Base-by-base conservation (phyloP, 192 early-diverging fungal species). In the Lobosporangium transversale region DNA sequence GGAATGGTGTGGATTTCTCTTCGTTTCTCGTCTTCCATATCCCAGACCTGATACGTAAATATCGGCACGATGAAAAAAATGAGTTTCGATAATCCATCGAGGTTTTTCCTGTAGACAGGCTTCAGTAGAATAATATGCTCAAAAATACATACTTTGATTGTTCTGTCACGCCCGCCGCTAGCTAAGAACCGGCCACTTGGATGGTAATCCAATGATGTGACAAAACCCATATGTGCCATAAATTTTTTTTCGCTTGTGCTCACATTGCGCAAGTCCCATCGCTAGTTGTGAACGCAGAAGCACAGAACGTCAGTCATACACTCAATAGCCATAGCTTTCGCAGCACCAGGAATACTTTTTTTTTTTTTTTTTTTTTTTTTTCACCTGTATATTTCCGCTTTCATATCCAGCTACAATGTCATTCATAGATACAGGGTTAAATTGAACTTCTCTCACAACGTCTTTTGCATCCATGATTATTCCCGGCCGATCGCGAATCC, bases 401-500 rank as follows among this genome's bases (percentile, higher is more conserved):
- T 95, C 94, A 68, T 93, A 93, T 0, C 88, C 94, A 27, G 94
- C 91, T 18, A 84, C 89, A 67, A 95, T 91, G 58, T 93, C 90
- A 61, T 69, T 74, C 23, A 66, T 49, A 47, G 73, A 74, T 4
- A 82, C 56, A 1, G 91, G 89, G 70, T 85, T 88, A 68, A 95
- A 95, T 50, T 93, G 90, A 0, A 92, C 87, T 68, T 95, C 94
- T 33, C 94, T 71, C 20, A 94, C 94, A 66, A 82, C 81, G 37
- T 95, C 93, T 47, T 88, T 90, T 31, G 91, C 89, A 52, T 93
- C 89, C 78, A 94, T 91, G 11, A 84, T 78, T n/a, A 81, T 43
- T 6, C 81, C 71, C 1, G 90, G 82, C 8, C 66, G 53, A 43
- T 68, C 62, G 40, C 68, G 80, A 30, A 81, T 64, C n/a, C 93